phyloP scores from a whole-genome alignment of 2,329 filamentous ascomycete species.

The Pseudogymnoascus sp. region DNA sequence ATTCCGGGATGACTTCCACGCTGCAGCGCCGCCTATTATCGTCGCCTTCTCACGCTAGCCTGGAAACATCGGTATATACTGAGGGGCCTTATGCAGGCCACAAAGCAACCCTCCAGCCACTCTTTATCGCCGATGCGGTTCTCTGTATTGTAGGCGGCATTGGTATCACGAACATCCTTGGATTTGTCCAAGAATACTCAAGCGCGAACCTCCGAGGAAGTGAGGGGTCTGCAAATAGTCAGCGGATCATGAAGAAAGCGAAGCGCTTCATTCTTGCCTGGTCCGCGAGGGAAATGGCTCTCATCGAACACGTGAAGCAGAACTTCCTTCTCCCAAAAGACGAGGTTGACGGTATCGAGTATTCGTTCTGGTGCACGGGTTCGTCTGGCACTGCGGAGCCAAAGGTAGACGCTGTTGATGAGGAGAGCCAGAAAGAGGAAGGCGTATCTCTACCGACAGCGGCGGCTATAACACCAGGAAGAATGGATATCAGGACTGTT shows the following conservation, averaged over 20 bases:
- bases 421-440: not conserved
- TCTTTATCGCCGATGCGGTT: not conserved
- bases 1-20: not conserved
- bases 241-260: conserved; percentile 17
- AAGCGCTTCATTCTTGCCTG: conserved; percentile 23
- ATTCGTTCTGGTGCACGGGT: conserved; percentile 17
- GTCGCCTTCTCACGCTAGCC: not conserved
- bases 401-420: not conserved
- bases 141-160: not conserved
- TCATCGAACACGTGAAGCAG: conserved; percentile 21
- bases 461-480: conserved; percentile 14
- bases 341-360: conserved; percentile 10
- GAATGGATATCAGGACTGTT: conserved; percentile 19
- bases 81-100: not conserved
- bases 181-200: conserved; percentile 19
- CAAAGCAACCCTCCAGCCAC: not conserved
- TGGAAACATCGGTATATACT: not conserved
- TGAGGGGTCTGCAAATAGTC: not conserved
- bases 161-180: not conserved
- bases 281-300: conserved; percentile 21
- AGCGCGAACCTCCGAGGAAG: conserved; percentile 1
- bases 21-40: not conserved
- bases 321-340: conserved; percentile 18
- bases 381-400: not conserved
- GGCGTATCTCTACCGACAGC: not conserved